These are phyloP conservation scores for Pseudovirgaria hyperparasitica DNA, from an alignment of 2,329 filamentous ascomycete genomes.

Conservation along the genomic window DNA sequence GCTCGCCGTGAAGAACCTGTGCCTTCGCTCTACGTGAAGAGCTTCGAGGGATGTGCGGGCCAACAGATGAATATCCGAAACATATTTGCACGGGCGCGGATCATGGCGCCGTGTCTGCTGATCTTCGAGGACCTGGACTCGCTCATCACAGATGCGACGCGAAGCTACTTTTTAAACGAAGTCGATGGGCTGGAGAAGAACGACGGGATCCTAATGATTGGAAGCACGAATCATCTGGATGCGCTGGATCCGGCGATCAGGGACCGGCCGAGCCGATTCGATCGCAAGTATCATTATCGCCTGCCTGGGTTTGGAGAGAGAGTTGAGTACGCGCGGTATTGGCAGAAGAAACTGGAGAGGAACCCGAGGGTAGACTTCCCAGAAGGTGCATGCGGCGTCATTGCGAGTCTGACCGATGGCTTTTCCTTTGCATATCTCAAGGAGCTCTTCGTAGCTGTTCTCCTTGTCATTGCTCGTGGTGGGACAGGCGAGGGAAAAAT, in stretches of 20 bases:
- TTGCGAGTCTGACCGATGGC: constrained; percentile 23
- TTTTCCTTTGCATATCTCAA: constrained; percentile 32
- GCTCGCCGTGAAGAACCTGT: constrained; percentile 37
- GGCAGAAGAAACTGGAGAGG: constrained; percentile 24
- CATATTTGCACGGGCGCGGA: constrained; percentile 38
- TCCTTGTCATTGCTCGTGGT: constrained; percentile 21
- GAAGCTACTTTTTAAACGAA: constrained; percentile 60
- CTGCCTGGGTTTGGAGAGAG: constrained; percentile 22
- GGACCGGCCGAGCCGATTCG: constrained; percentile 31
- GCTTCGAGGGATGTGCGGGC: constrained; percentile 34
- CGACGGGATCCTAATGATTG: constrained; percentile 56
- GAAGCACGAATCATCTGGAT: constrained; percentile 50
- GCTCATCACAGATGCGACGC: constrained; percentile 43
- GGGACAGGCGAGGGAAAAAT: constrained; percentile 11
- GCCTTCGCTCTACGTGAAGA: constrained; percentile 42
- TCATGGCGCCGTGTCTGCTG: constrained; percentile 51
- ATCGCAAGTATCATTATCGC: constrained; percentile 31
- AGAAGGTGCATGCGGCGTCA: constrained; percentile 17
- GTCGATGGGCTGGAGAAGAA: constrained; percentile 56
- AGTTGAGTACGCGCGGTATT: constrained; percentile 26
- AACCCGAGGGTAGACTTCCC: constrained; percentile 23
- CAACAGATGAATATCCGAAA: constrained; percentile 34
- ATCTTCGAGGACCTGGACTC: constrained; percentile 60
- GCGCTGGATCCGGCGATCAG: constrained; percentile 48
- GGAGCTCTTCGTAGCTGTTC: constrained; percentile 26